Evolutionary conservation across 2,329 filamentous ascomycete genomes (phyloP).

Genomic region (Hymenoscyphus fraxineus): DNA sequence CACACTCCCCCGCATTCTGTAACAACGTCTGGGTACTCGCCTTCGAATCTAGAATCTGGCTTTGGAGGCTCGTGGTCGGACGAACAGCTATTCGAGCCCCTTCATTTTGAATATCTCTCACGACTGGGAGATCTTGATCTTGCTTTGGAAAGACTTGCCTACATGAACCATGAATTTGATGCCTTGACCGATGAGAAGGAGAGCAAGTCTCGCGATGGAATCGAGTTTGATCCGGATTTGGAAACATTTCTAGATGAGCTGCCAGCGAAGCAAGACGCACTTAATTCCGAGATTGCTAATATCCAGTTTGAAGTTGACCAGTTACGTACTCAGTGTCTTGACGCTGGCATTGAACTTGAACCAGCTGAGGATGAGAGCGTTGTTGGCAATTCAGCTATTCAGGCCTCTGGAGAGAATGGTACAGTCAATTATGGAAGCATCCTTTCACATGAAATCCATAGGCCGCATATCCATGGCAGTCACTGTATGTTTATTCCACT

Average conservation of each 20-base stretch:
- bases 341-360: conserved; percentile 11
- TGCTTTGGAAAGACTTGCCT: conserved; percentile 12
- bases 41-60: no score
- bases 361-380: not conserved
- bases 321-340: conserved; percentile 10
- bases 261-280: conserved; percentile 8
- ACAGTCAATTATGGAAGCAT: not conserved
- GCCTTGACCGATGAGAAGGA: conserved; percentile 6
- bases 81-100: conserved; percentile 9
- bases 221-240: conserved; percentile 2
- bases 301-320: not conserved
- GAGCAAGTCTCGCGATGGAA: not conserved
- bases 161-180: conserved; percentile 12
- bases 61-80: not conserved
- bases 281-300: conserved; percentile 13
- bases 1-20: no score
- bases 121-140: conserved; percentile 22
- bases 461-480: not conserved
- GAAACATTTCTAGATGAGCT: conserved; percentile 9
- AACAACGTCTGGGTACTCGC: no score
- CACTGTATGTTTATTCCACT: conserved; percentile 17
- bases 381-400: not conserved
- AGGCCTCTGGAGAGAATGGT: not conserved
- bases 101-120: conserved; percentile 15
- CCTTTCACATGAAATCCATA: not conserved